Base-by-base conservation (phyloP, 1,284 basidiomycete genomes). In the Ceraceosorus bombacis region DNA sequence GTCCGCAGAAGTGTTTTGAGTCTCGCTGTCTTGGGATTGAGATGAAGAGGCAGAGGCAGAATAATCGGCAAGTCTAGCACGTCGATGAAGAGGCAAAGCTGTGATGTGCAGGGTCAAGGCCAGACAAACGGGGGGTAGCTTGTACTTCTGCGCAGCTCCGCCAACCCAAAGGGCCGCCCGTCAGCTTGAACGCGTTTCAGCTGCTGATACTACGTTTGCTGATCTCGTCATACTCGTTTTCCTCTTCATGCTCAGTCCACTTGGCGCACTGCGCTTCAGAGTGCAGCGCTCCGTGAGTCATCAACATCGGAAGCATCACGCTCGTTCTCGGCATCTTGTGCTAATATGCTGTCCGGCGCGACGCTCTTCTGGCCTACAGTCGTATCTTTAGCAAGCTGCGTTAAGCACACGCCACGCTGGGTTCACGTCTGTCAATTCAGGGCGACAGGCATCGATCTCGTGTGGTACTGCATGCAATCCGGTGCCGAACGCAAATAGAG, bases 191-290 rank as follows among this genome's bases (percentile, higher is more conserved):
- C 1, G 4, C 10, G 4, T 15, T 15, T 46, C 43, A 46, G 43
- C 43, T 10, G 10, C 43, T 15, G 43, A 46, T 15, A 1, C 43
- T 1, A 15, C 10, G 5, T 36, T 48, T 15, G 38, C 53, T 54
- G 53, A 40, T 6, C 4, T 15, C 49, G 36, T 38, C 2, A 1
- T 4, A 15, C 43, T 10, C 27, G 27, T 3, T 27, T 27, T 27
- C 27, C 27, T 27, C 27, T 27, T 27, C 27, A 27, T 49, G 27
- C 15, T 39, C 58, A 59, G 58, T 61, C 59, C 59, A 61, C 49
- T 50, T 61, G 9, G 59, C 59, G 5, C 59, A 61, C 48, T 61
- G 59, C 46, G 59, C 59, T 5, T 46, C 38, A 15, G 46, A 48
- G 38, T 61, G 59, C 54, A 50, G 55, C 9, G 59, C 59, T 10